Percentiles rank a stretch among this genome's conserved stretches.
phyloP scores from a whole-genome alignment of 2,329 filamentous ascomycete species.

The Kalaharituber pfeilii region DNA sequence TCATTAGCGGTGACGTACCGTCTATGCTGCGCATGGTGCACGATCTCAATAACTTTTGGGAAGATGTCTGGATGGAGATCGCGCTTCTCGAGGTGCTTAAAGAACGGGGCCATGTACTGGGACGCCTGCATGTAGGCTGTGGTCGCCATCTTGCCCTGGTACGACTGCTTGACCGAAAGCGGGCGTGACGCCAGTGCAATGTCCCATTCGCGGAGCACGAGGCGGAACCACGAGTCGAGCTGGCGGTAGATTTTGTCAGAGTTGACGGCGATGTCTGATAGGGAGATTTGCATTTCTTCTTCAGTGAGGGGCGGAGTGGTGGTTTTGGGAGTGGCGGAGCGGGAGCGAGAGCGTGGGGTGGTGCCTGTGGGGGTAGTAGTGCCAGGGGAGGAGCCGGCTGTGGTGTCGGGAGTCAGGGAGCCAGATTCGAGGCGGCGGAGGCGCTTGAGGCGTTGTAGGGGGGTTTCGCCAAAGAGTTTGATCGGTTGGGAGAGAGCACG shows the following conservation, averaged over 20 bases:
- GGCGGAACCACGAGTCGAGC: constrained; percentile 84
- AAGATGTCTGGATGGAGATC: constrained; percentile 65
- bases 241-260: constrained; percentile 65
- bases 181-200: constrained; percentile 48
- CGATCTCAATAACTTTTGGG: constrained; percentile 75
- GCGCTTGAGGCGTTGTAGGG: constrained; percentile 31
- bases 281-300: constrained; percentile 25
- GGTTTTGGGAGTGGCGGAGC: constrained; percentile 2
- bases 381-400: background rate
- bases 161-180: constrained; percentile 46
- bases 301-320: constrained; percentile 36
- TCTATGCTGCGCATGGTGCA: constrained; percentile 71
- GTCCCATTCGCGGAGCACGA: constrained; percentile 84
- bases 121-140: constrained; percentile 73
- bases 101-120: constrained; percentile 75
- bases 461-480: constrained; percentile 64
- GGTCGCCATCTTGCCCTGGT: constrained; percentile 63
- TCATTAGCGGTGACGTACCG: constrained; percentile 95
- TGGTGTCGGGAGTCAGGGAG: background rate
- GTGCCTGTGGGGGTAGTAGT: background rate
- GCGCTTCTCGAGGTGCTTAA: constrained; percentile 69
- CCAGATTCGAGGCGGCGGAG: constrained; percentile 10
- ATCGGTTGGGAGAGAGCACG: constrained; percentile 56
- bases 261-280: constrained; percentile 39
- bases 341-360: background rate